Conservation (phyloP, 176 grass and related monocot genomes). For the Eragrostis curvula region DNA sequence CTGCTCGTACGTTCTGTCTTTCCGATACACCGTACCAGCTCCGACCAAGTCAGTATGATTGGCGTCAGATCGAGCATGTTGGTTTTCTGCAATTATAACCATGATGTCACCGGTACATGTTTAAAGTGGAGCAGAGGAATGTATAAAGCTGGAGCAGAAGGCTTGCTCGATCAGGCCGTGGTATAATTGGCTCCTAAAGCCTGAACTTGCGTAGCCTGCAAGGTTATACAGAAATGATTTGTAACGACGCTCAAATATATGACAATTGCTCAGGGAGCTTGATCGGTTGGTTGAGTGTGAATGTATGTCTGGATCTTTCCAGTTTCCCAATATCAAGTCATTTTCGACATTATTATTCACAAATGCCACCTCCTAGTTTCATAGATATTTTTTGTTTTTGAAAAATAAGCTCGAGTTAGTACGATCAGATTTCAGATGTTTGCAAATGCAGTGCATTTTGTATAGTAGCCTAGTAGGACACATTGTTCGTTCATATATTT, state of each 20-base stretch:
- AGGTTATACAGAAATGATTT: constrained; percentile 40
- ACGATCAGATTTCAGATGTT: too few species aligned
- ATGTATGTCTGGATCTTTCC: too few species aligned
- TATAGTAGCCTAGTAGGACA: too few species aligned
- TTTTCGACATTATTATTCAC: too few species aligned
- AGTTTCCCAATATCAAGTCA: too few species aligned
- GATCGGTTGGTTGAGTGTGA: too few species aligned
- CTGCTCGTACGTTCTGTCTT: not conserved
- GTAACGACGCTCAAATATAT: not conserved
- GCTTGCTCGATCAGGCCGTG: constrained; percentile 13
- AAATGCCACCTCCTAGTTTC: too few species aligned
- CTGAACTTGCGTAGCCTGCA: constrained; percentile 49
- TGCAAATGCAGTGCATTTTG: too few species aligned
- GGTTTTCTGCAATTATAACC: constrained; percentile 42
- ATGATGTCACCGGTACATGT: constrained; percentile 50
- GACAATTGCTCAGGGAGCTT: too few species aligned
- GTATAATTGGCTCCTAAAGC: constrained; percentile 55
- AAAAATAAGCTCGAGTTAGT: too few species aligned
- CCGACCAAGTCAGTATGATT: constrained; percentile 33
- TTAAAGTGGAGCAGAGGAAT: constrained; percentile 32
- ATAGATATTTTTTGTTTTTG: too few species aligned
- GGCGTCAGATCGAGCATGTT: constrained; percentile 37
- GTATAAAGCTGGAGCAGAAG: constrained; percentile 56
- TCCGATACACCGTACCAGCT: constrained; percentile 5
- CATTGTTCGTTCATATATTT: too few species aligned